Percentiles rank a stretch among this genome's conserved stretches.
Conservation (phyloP, 2,329 filamentous ascomycete species). For the Cladorrhinum sp. region DNA sequence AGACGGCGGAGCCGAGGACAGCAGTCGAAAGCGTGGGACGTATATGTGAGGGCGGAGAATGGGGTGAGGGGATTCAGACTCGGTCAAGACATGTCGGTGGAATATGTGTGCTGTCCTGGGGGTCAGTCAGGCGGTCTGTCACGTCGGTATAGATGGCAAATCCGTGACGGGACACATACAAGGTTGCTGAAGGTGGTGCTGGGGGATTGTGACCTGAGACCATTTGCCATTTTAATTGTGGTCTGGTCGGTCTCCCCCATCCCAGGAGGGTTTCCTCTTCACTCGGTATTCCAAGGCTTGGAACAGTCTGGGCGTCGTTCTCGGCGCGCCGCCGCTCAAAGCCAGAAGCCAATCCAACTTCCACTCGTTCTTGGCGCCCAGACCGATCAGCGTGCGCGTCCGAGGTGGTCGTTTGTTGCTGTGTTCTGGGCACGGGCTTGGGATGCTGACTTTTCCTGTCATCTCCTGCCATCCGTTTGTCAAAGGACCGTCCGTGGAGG, state of each 20-base stretch:
- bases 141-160: background rate
- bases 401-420: constrained; percentile 3
- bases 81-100: constrained; percentile 5
- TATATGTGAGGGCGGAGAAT: background rate
- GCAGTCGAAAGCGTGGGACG: background rate
- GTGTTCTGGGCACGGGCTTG: background rate
- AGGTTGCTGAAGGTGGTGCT: background rate
- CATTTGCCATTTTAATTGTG: constrained; percentile 15
- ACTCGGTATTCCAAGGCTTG: constrained; percentile 11
- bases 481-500: background rate
- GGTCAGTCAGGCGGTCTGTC: background rate
- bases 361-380: constrained; percentile 20
- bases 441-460: background rate
- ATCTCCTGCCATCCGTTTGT: background rate
- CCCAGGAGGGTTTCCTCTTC: constrained; percentile 1
- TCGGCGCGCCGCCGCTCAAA: constrained; percentile 11
- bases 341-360: constrained; percentile 9
- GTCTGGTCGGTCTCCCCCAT: background rate
- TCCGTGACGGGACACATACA: background rate
- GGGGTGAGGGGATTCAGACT: background rate
- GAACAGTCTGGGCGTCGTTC: constrained; percentile 17
- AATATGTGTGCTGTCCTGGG: background rate
- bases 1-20: background rate
- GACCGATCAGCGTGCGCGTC: constrained; percentile 17
- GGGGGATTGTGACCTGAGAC: background rate